Base-by-base conservation (phyloP, 129 eudicot genomes). In the Arctium lappa region DNA sequence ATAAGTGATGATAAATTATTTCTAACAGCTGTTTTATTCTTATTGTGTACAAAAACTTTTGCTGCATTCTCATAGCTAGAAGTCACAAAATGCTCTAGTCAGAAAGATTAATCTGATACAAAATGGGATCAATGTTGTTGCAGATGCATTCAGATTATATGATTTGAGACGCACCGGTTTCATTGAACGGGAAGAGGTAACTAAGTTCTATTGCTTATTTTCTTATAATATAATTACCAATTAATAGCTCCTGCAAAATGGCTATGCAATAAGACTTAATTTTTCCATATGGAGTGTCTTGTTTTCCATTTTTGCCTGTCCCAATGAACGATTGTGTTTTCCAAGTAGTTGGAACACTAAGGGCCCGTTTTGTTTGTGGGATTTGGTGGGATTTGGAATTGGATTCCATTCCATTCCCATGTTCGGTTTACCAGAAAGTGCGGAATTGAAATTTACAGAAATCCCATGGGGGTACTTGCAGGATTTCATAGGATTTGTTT, bases 151-250 rank as follows among this genome's bases (percentile, higher is more conserved):
- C 82, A 85, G 63, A 15, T 62, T 91, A 73, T 89, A 89, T 78
- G 97, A 91, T 78, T 46, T 92, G 50, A 76, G 89, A 77, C 86
- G 86, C 48, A 92, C 92, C 8, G 94, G 97, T 69, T 92, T 79
- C 87, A 92, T 90, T n/a, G 92, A 86, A 76, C 82, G 87, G 6
- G 92, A 90, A 46, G 93, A 88, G 94, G 97, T 90, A 78, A 84
- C 60, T 37, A 70, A 69, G 31, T 15, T 56, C n/a, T 6, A 22
- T 76, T 80, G 15, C 75, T 85, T 22, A 15, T 77, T 8, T 48
- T 32, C 74, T 82, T 65, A 65, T 46, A 11, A 46, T 46, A 46
- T 46, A 46, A 10, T 44, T 44, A 8, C 40, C 62, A 22, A 3
- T 73, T 29, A 38, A 29, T 73, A 72, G 76, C 40, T 70, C 66